Evolutionary conservation across 192 early-diverging fungal genomes (phyloP).

Genomic region (Gonapodya prolifera): DNA sequence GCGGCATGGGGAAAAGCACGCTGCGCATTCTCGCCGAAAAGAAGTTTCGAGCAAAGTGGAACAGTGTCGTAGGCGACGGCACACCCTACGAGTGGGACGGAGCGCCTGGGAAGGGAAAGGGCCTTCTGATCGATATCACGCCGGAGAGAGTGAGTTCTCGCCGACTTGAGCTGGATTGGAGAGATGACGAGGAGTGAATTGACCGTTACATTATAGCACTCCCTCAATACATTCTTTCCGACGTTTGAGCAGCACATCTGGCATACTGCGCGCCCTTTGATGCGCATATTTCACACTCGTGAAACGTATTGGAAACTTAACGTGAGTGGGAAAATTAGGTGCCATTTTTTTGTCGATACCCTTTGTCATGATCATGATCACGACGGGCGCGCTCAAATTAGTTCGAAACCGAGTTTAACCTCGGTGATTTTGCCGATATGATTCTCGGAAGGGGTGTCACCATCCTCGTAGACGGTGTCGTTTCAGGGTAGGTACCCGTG

Average conservation of each 20-base stretch:
- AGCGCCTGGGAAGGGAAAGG: not conserved
- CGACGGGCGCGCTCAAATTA: no score
- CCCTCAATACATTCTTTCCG: constrained; percentile 1
- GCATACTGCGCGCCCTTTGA: not conserved
- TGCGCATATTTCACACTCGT: not conserved
- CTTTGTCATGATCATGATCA: no score
- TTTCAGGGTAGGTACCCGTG: not conserved
- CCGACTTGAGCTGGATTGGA: no score
- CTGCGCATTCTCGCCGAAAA: constrained; percentile 5
- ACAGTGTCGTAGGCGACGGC: not conserved
- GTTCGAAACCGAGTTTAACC: not conserved
- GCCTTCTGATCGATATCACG: not conserved
- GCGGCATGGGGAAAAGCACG: not conserved
- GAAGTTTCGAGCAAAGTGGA: not conserved
- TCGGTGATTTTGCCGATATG: not conserved
- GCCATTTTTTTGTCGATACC: no score
- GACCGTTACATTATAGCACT: no score
- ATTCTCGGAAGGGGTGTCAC: not conserved
- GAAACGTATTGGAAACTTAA: not conserved
- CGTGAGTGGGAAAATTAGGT: no score
- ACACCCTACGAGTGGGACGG: not conserved
- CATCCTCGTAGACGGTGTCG: not conserved
- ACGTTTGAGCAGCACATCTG: not conserved
- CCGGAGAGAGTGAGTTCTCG: not conserved
- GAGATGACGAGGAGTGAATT: no score